phyloP scores from a whole-genome alignment of 2,329 filamentous ascomycete genomes.

The Fusarium caatingaense region DNA sequence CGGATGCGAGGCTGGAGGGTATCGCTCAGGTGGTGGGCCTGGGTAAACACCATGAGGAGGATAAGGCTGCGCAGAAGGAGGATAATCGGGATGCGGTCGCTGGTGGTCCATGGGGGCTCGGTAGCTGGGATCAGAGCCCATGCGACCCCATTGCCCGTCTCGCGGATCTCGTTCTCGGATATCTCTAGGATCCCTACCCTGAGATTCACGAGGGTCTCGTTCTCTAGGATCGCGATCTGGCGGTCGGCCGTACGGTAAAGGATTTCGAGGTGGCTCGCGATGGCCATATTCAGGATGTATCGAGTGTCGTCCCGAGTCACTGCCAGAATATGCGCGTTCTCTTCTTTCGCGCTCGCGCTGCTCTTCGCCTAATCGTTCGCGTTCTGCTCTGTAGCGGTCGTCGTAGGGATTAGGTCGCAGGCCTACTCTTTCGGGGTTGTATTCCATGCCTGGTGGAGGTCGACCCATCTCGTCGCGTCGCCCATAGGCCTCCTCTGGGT shows the following conservation, averaged over 20 bases:
- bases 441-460: conserved; percentile 56
- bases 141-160: conserved; percentile 52
- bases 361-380: conserved; percentile 60
- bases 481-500: conserved; percentile 58
- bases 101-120: conserved; percentile 55
- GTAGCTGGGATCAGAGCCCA: conserved; percentile 49
- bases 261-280: conserved; percentile 58
- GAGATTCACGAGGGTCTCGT: conserved; percentile 55
- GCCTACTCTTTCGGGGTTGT: conserved; percentile 63
- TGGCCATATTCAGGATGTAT: conserved; percentile 55
- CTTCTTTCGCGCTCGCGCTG: conserved; percentile 57
- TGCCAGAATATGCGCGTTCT: conserved; percentile 62
- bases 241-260: conserved; percentile 58
- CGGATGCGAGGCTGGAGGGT: conserved; percentile 52
- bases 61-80: conserved; percentile 55
- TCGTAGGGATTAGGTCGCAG: conserved; percentile 61
- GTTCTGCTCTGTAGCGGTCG: conserved; percentile 63
- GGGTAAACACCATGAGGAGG: conserved; percentile 50
- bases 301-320: conserved; percentile 59
- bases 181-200: conserved; percentile 53
- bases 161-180: conserved; percentile 51
- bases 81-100: conserved; percentile 61
- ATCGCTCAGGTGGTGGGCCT: conserved; percentile 50
- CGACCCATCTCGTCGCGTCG: conserved; percentile 62
- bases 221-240: conserved; percentile 56